Evolutionary conservation across 805 yeast species (phyloP), one percentile per base, ranked within the genome.

Genomic region (Debaryomyces hansenii): DNA sequence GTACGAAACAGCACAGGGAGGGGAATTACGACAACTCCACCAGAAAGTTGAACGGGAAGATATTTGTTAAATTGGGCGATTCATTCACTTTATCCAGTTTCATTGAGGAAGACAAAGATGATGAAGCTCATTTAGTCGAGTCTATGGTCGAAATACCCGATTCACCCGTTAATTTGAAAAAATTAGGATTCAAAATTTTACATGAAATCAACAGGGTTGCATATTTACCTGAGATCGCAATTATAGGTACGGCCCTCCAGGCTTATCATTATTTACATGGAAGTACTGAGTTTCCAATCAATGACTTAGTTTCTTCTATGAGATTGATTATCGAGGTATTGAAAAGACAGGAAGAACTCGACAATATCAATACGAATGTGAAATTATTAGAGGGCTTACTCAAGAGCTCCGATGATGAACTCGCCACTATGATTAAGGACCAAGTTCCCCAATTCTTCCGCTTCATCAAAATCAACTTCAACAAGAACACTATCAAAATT

Each of bases 151-250:
- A 32, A 2, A 44, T 42, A 15, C 21, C 42, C 4, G 60, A 59
- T 28, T 39, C 51, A 16, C 47, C 49, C 12, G 57, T 63, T 20
- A 63, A 64, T 50, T 56, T 82, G 47, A 73, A 82, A 50, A 66
- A 80, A 35, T 62, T 81, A 27, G 86, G 84, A 2, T 82, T 80
- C 62, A 69, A 70, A 49, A 68, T 79, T 15, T 65, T 81, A 37
- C 78, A 74, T 40, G 82, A 80, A 40, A 69, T 81, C 52, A 82
- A 82, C 59, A 59, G 63, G 10, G 74, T 70, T 5, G 67, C 80
- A 6, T 78, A 70, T 39, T 63, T 82, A 28, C 82, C 83, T 59
- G 82, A 82, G 29, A 67, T 82, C 12, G 70, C 83, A 0, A 60
- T 81, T 20, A 74, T 80, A 12, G 85, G 85, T 4, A 62, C 79